phyloP scores from a whole-genome alignment of 208 protist species.

The Trypanosoma grayi region DNA sequence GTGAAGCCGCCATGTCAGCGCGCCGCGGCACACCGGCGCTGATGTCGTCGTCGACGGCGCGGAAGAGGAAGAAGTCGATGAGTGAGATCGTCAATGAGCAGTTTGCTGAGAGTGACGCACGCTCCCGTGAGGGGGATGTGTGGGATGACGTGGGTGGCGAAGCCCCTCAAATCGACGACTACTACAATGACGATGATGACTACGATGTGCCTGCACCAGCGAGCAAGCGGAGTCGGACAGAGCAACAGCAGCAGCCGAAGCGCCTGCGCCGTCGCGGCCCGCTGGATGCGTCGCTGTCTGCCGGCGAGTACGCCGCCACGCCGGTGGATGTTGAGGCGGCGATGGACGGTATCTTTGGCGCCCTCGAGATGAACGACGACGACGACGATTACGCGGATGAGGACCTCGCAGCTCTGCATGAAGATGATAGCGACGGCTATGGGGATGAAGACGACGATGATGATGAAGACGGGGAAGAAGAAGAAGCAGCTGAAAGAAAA shows the following conservation, averaged over 20 bases:
- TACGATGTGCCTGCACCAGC: slow-evolving; percentile 11
- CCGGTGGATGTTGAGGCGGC: slow-evolving; percentile 54
- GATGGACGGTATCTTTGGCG: slow-evolving; percentile 74
- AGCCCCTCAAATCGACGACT: slow-evolving; percentile 20
- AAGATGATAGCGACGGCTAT: not conserved
- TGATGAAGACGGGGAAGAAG: not conserved
- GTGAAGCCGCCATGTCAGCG: slow-evolving; percentile 12
- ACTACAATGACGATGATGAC: slow-evolving; percentile 8
- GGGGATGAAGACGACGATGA: slow-evolving; percentile 19
- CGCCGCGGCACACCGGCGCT: too few relatives aligned
- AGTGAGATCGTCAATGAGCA: slow-evolving; percentile 73
- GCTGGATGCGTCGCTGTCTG: slow-evolving; percentile 53
- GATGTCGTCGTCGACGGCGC: not conserved
- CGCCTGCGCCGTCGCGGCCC: slow-evolving; percentile 74
- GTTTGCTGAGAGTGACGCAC: slow-evolving; percentile 20
- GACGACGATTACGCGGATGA: slow-evolving; percentile 55
- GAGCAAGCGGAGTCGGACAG: not conserved
- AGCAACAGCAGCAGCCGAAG: slow-evolving; percentile 6
- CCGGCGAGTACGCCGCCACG: slow-evolving; percentile 62
- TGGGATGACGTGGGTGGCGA: slow-evolving; percentile 21
- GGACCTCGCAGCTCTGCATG: not conserved
- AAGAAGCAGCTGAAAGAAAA: not conserved
- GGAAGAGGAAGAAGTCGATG: slow-evolving; percentile 52
- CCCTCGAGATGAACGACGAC: slow-evolving; percentile 71
- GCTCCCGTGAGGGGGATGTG: not conserved